Percentiles rank a stretch among this genome's conserved stretches.
Evolutionary conservation across 106 monocot genomes (phyloP).

Genomic region (Dioscorea alata): DNA sequence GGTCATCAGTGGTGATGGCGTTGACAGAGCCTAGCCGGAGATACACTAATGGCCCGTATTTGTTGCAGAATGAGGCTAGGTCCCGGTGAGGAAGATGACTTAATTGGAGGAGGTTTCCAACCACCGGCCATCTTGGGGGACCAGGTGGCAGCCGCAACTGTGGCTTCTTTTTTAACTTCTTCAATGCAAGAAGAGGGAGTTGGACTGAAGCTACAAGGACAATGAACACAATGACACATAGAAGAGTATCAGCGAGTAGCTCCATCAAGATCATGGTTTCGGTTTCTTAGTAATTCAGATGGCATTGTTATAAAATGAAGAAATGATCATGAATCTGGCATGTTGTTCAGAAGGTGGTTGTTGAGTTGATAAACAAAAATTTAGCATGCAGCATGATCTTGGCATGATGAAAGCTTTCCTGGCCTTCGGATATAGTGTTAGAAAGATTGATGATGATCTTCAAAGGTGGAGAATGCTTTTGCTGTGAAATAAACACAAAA

Average conservation of each 20-base stretch:
- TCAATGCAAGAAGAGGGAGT: background rate
- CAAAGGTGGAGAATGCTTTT: background rate
- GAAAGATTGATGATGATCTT: background rate
- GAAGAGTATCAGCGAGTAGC: background rate
- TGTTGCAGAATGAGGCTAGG: constrained; percentile 55
- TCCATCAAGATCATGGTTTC: background rate
- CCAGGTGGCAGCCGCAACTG: constrained; percentile 57
- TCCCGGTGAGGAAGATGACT: constrained; percentile 68
- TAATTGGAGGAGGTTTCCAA: constrained; percentile 87
- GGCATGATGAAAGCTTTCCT: background rate
- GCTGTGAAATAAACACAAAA: no score
- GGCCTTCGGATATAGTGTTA: no score
- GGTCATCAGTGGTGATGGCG: constrained; percentile 68
- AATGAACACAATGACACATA: background rate
- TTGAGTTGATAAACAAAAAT: no score
- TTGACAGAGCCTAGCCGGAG: constrained; percentile 67
- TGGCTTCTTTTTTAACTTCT: background rate
- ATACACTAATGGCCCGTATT: constrained; percentile 81
- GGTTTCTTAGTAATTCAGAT: background rate
- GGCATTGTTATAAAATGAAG: background rate
- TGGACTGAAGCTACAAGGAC: background rate
- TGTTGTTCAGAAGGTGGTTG: no score
- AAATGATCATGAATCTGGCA: background rate
- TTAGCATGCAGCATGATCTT: background rate
- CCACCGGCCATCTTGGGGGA: constrained; percentile 58